Evolutionary conservation across 1,139 yeast genomes (phyloP).

Genomic region (Magnusiomyces ingens): DNA sequence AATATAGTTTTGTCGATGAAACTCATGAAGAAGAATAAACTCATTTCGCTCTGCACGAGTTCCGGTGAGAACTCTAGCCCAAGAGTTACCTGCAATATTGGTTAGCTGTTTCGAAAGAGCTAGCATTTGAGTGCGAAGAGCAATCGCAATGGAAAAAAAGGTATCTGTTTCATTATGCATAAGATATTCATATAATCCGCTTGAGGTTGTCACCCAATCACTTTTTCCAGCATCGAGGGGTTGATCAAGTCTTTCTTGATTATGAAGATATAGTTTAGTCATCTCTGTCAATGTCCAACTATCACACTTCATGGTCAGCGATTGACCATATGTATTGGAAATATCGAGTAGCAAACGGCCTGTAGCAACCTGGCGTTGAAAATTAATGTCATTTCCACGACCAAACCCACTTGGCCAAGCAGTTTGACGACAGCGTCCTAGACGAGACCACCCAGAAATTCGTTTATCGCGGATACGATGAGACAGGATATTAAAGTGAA

Average conservation of each 20-base stretch:
- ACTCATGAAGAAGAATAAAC: conserved; percentile 86
- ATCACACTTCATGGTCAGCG: conserved; percentile 84
- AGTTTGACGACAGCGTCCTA: conserved; percentile 72
- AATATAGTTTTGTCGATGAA: conserved; percentile 68
- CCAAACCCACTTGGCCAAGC: conserved; percentile 71
- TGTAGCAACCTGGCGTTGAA: conserved; percentile 57
- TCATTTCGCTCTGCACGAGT: conserved; percentile 97
- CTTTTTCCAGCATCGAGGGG: conserved; percentile 62
- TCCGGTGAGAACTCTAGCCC: conserved; percentile 94
- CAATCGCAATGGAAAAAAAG: conserved; percentile 60
- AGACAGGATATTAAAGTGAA: conserved; percentile 70
- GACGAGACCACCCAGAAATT: conserved; percentile 68
- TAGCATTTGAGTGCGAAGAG: conserved; percentile 75
- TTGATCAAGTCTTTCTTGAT: conserved; percentile 57
- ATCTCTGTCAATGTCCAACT: conserved; percentile 95
- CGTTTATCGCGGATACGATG: conserved; percentile 74
- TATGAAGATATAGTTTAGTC: conserved; percentile 70
- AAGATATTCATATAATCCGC: conserved; percentile 59
- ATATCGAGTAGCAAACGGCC: conserved; percentile 91
- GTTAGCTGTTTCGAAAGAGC: conserved; percentile 90
- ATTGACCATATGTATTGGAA: conserved; percentile 92
- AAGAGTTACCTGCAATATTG: conserved; percentile 91
- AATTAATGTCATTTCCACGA: conserved; percentile 43
- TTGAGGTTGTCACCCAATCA: conserved; percentile 50
- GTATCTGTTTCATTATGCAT: conserved; percentile 65